Base-by-base conservation (phyloP, 371 early-diverging fungal genomes). In the Mortierella sp. region DNA sequence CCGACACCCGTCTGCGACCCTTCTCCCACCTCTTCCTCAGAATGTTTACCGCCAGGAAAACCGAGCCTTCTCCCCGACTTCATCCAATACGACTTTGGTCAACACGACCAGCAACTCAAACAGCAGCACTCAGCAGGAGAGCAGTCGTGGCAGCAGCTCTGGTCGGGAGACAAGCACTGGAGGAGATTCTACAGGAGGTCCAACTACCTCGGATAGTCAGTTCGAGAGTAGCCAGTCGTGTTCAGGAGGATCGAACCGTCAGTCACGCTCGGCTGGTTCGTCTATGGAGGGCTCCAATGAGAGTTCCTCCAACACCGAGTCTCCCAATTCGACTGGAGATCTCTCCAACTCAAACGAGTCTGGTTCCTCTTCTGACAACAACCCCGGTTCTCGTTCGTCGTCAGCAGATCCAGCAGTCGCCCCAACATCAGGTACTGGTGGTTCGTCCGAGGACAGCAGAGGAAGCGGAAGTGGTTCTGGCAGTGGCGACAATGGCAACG, bases 261-360 rank as follows among this genome's bases (percentile, higher is more conserved):
- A 70, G 74, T 80, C 84, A 0, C 80, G 63, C 0, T 84, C 80
- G 0, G 57, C 52, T 13, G 70, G 31, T 8, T 73, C 78, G 0
- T 75, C 78, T 0, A 72, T 58, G 9, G 76, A 65, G 8, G 48
- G 45, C 10, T 77, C 84, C 26, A 84, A 72, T 47, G 84, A 80
- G 24, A 84, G 73, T 26, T 75, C 80, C 5, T 83, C 84, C 68
- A 84, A 77, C 16, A 75, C 84, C 5, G 78, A 75, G 72, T 80
- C 84, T 11, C 73, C 84, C 26, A 84, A 70, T 28, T 80, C 80
- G 45, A 76, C 26, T 6, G 81, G 78, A 34, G 79, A 80, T 75
- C 42, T 70, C 24, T 81, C 79, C 28, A 80, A 76, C 54, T 84
- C 84, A 60, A 79, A 79, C 72, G 83, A 79, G 70, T 79, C 83